A percentile compares a stretch with the other conserved stretches of the same genome.
These are phyloP conservation scores for Schizophyllum commune DNA, from an alignment of 1,284 basidiomycete species.

Conservation along the genomic window DNA sequence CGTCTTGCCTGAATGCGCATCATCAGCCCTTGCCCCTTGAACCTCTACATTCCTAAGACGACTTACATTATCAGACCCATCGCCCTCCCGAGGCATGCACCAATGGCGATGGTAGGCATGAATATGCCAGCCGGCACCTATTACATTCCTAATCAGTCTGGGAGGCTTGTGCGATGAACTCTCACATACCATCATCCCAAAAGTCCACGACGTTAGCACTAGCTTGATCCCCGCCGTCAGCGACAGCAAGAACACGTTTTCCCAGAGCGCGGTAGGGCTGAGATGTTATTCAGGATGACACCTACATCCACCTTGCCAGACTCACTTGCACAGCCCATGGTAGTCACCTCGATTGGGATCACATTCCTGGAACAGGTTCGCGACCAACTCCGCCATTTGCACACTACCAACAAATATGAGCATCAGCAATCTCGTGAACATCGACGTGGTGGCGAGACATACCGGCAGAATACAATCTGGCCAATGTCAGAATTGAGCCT, in stretches of 20 bases:
- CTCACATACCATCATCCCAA: conserved; percentile 62
- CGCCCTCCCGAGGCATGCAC: conserved; percentile 61
- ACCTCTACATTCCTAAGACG: too few relatives aligned
- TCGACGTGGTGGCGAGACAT: not conserved
- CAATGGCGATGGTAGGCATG: conserved; percentile 65
- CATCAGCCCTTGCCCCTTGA: too few relatives aligned
- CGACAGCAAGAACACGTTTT: conserved; percentile 59
- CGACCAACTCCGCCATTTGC: conserved; percentile 62
- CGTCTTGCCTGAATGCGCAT: conserved; percentile 55
- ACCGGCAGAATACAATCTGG: conserved; percentile 48
- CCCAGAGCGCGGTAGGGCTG: conserved; percentile 55
- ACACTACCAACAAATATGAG: conserved; percentile 39
- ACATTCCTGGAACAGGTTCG: conserved; percentile 69
- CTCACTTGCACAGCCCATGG: conserved; percentile 70
- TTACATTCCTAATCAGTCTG: not conserved
- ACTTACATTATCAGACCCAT: conserved; percentile 60
- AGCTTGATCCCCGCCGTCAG: conserved; percentile 57
- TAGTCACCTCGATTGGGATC: conserved; percentile 57
- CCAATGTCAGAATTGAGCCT: not conserved
- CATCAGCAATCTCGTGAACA: not conserved
- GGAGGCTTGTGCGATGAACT: not conserved
- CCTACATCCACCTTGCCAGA: not conserved
- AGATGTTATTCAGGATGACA: conserved; percentile 1
- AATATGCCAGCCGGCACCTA: conserved; percentile 72
- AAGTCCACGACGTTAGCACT: conserved; percentile 63